Conservation (phyloP, 805 yeast species). For the Brettanomyces custersianus region DNA sequence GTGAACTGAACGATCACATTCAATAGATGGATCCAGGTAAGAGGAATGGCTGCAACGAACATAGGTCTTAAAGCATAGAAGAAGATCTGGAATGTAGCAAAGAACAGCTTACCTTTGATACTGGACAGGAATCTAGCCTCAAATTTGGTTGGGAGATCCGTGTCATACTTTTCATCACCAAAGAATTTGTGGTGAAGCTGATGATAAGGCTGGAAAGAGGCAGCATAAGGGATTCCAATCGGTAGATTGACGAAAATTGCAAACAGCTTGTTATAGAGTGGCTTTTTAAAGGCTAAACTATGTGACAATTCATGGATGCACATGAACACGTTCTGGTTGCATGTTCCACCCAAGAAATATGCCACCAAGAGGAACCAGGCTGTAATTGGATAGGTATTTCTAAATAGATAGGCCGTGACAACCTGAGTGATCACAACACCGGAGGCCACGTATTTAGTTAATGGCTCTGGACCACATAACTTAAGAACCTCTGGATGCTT, state of each 20-base stretch:
- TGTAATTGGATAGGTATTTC: conserved; percentile 43
- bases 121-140: conserved; percentile 72
- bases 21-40: conserved; percentile 66
- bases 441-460: conserved; percentile 66
- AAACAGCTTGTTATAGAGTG: conserved; percentile 67
- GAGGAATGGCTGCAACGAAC: conserved; percentile 66
- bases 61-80: conserved; percentile 89
- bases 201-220: conserved; percentile 84
- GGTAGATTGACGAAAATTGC: conserved; percentile 76
- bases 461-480: conserved; percentile 79
- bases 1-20: conserved; percentile 54
- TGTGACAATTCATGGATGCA: conserved; percentile 87
- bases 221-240: conserved; percentile 84
- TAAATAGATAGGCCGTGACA: conserved; percentile 48
- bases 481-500: conserved; percentile 74
- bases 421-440: conserved; percentile 66
- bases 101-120: conserved; percentile 80
- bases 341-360: conserved; percentile 77
- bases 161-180: conserved; percentile 77
- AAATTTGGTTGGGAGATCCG: conserved; percentile 75
- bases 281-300: conserved; percentile 73
- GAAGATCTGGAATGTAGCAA: conserved; percentile 81
- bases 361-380: conserved; percentile 54
- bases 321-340: conserved; percentile 73
- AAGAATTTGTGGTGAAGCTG: conserved; percentile 84